These are phyloP conservation scores for Neurospora crassa DNA, from an alignment of 2,329 filamentous ascomycete species.

Conservation along the genomic window DNA sequence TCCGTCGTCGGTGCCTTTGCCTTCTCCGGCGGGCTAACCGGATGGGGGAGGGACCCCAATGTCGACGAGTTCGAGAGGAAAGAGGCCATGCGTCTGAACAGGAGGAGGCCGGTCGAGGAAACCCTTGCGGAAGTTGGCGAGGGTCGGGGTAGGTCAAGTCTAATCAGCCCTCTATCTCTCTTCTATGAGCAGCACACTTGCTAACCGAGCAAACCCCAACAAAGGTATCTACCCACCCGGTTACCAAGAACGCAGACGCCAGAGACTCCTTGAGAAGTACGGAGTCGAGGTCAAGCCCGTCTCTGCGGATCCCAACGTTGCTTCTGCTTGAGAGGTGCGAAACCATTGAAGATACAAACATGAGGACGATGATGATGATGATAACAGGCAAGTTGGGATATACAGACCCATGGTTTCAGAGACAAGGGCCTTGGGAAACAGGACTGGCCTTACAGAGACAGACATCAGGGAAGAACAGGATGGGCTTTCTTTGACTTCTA, in stretches of 20 bases:
- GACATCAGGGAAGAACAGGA: neutral
- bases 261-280: constrained; percentile 78
- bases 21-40: constrained; percentile 53
- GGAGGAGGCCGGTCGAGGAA: constrained; percentile 66
- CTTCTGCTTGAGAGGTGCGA: neutral
- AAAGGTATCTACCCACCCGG: constrained; percentile 71
- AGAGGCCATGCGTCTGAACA: constrained; percentile 62
- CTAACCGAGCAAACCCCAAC: neutral
- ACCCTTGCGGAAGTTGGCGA: constrained; percentile 76
- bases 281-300: constrained; percentile 73
- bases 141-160: constrained; percentile 59
- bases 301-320: constrained; percentile 33
- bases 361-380: neutral
- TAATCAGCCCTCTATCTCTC: neutral
- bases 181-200: neutral
- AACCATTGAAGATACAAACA: neutral
- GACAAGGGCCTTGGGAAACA: neutral
- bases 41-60: constrained; percentile 37
- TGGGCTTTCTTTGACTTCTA: neutral
- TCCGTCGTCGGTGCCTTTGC: constrained; percentile 53
- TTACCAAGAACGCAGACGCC: constrained; percentile 73
- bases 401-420: neutral
- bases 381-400: neutral
- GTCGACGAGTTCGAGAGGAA: constrained; percentile 67
- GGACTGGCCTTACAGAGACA: neutral